Conservation (phyloP, 208 protist genomes). For the Balamuthia mandrillaris region DNA sequence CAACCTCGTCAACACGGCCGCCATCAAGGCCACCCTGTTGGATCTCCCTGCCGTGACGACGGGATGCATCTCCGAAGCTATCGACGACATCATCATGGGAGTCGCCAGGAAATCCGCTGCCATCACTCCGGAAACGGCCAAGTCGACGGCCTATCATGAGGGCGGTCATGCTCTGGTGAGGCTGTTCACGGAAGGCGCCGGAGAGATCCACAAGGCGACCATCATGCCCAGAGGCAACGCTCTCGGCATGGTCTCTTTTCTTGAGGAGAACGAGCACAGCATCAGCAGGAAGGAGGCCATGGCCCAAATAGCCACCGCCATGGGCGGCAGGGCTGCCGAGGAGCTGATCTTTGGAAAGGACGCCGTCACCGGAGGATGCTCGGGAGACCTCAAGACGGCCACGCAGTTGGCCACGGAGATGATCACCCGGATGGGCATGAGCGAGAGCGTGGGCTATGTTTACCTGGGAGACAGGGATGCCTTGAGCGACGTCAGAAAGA, state of each 20-base stretch:
- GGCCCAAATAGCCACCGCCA: conserved; percentile 85
- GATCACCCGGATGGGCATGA: conserved; percentile 71
- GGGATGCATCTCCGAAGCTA: conserved; percentile 63
- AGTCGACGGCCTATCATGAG: conserved; percentile 90
- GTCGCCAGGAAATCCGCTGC: conserved; percentile 47
- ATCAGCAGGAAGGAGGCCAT: conserved; percentile 76
- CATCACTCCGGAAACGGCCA: conserved; percentile 36
- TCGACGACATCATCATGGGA: conserved; percentile 65
- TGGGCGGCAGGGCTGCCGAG: conserved; percentile 93
- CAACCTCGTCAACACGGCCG: conserved; percentile 74
- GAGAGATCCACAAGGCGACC: conserved; percentile 91
- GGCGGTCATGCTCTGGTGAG: conserved; percentile 89
- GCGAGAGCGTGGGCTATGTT: conserved; percentile 58
- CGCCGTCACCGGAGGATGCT: conserved; percentile 77
- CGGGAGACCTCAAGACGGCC: conserved; percentile 87
- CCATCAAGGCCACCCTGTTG: conserved; percentile 59
- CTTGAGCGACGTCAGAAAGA: no score
- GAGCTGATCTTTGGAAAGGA: conserved; percentile 86
- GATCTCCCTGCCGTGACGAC: conserved; percentile 50
- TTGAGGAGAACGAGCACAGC: conserved; percentile 23
- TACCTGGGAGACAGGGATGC: no score
- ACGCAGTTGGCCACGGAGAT: conserved; percentile 80
- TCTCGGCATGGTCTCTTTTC: conserved; percentile 51
- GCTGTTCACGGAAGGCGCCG: conserved; percentile 80
- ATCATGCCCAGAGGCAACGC: conserved; percentile 78